Base-by-base conservation (phyloP, 495 filamentous ascomycete species). In the Penicillium riverlandense region DNA sequence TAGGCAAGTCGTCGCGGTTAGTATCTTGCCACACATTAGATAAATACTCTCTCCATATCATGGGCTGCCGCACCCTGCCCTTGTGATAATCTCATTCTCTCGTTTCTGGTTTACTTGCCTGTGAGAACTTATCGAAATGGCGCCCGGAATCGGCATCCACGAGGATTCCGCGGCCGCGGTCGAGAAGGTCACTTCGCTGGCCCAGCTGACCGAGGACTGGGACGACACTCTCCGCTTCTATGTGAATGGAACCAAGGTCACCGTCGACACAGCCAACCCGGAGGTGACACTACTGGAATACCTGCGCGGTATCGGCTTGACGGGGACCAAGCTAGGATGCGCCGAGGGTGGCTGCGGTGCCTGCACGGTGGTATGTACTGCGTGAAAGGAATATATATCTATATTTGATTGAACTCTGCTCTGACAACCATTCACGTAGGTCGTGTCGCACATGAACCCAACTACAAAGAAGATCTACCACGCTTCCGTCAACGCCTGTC, bases 301-400 rank as follows among this genome's bases (percentile, higher is more conserved):
- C 54, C 73, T 97, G 30, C 74, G 91, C 36, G 89, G 88, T 7
- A 86, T 96, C 49, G 91, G 91, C 1, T 70, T 96, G 38, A 97
- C 90, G 16, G 77, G 79, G 11, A 84, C 81, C 2, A 77, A 79
- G 61, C 76, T 89, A 34, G 81, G 80, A 35, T 98, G 92, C 65
- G 88, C 87, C 14, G 92, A 98, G 71, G 92, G 92, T 48, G 92
- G 92, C 1, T 98, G 92, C 58, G 92, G 92, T 45, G 92, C 92
- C 57, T 98, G 92, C 59, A 98, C 92, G 15, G 91, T 98, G 45
- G 92, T 83, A 71, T 75, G 83, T 44, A 40, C 32, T 29, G 31
- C 8, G 27, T 9, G 32, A 12, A 12, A 34, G 32, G n/a, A 34
- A 12, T 3, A 22, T 3, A 22, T 4, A 22, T 16, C 15, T 22